Conservation (phyloP, 2,329 filamentous ascomycete species). For the Kalmusia sp. region DNA sequence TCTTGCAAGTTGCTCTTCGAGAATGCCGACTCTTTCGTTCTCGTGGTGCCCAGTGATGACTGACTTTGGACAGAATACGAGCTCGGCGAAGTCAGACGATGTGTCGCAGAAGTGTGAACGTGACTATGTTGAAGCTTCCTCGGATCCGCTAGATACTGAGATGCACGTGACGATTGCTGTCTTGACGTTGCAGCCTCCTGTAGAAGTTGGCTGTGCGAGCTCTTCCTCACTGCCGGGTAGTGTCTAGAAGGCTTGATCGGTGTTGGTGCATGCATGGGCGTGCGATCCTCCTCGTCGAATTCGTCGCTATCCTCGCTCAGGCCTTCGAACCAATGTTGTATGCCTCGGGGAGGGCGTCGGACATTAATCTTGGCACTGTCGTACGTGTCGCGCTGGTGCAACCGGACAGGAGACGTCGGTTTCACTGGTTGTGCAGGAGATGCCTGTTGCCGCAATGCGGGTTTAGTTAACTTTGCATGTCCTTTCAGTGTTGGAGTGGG, state of each 20-base stretch:
- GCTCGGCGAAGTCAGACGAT: conserved; percentile 37
- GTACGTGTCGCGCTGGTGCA: conserved; percentile 47
- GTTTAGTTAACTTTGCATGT: conserved; percentile 34
- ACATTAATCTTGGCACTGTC: conserved; percentile 57
- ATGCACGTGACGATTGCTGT: conserved; percentile 18
- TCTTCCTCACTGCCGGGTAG: conserved; percentile 22
- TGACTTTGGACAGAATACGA: conserved; percentile 36
- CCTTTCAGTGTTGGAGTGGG: conserved; percentile 32
- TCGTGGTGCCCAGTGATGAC: conserved; percentile 33
- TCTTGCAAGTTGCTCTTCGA: conserved; percentile 45
- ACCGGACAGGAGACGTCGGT: conserved; percentile 32
- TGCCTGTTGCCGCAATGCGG: conserved; percentile 25
- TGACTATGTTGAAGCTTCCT: conserved; percentile 30
- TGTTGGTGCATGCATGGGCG: conserved; percentile 21
- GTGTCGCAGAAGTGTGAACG: conserved; percentile 28
- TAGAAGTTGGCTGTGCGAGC: conserved; percentile 26
- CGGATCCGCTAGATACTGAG: conserved; percentile 18
- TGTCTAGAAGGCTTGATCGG: conserved; percentile 16
- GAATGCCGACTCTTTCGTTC: conserved; percentile 42
- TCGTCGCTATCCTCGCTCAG: conserved; percentile 51
- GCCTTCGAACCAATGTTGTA: conserved; percentile 60
- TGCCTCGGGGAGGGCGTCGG: conserved; percentile 55
- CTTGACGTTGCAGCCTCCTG: conserved; percentile 8
- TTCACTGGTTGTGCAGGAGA: conserved; percentile 14
- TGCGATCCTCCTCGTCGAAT: conserved; percentile 22